Evolutionary conservation across 1,284 basidiomycete species (phyloP), one percentile per base, ranked within the genome.

Genomic region (Sporisorium graminicola): DNA sequence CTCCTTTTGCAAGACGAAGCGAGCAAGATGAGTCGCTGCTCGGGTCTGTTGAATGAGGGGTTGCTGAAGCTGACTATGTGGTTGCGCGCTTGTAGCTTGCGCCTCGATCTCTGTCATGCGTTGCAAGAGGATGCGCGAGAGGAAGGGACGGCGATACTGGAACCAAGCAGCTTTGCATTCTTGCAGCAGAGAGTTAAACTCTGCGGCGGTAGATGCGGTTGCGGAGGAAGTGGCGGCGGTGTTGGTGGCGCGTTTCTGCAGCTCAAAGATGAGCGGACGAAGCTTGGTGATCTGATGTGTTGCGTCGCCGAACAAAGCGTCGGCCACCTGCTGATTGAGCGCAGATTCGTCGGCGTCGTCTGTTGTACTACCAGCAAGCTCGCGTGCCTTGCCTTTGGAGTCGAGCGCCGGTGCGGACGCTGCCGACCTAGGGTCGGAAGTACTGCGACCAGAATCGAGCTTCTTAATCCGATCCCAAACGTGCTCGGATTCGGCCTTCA

Each of bases 81-180:
- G 10, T 26, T 53, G 46, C 22, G 35, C 22, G n/a, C 3, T 20
- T 1, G 65, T 20, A 2, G 47, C 43, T 3, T 46, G 37, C 1
- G 53, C 12, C 27, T 81, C 79, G 18, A 77, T 66, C 10, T 72
- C 65, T 46, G 65, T 49, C 26, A 82, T 40, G 44, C 52, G 44
- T 26, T 65, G 56, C 42, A 54, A 13, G 6, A 82, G 59, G 16
- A 75, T 29, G 18, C 69, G 67, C 6, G 60, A 52, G 12, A 80
- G 64, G 18, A 75, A 47, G 9, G 69, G 63, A n/a, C 68, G 50
- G 8, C 80, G 69, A 20, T 65, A 47, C 27, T 77, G 62, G 33
- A 73, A 79, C 62, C 76, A 82, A n/a, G 80, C 75, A 3, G 49
- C 26, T 9, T 63, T 61, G 50, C 75, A 79, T 43, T 82, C 80